A percentile compares a stretch with the other conserved stretches of the same genome.
Conservation (phyloP, 495 filamentous ascomycete species). For the Podospora sp. region DNA sequence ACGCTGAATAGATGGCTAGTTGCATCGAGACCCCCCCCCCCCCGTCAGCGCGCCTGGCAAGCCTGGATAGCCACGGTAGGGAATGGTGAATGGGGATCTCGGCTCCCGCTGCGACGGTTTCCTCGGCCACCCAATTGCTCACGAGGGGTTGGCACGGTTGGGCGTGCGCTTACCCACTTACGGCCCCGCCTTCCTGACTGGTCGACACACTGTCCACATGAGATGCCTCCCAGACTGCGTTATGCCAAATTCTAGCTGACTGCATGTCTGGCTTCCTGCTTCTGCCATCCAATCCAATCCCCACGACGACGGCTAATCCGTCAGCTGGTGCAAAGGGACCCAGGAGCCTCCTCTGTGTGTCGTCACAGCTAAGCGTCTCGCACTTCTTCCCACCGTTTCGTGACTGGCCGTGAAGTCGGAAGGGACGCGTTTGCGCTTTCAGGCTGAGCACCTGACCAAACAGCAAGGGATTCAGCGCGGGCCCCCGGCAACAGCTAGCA, state of each 20-base stretch:
- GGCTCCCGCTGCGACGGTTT: slow-evolving; percentile 3
- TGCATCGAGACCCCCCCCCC: background rate
- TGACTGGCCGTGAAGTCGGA: background rate
- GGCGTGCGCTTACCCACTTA: background rate
- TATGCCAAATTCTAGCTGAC: slow-evolving; percentile 8
- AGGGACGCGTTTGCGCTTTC: background rate
- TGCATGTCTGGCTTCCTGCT: background rate
- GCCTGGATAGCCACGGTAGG: background rate
- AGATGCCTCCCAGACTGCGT: background rate
- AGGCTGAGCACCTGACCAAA: background rate
- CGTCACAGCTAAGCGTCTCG: background rate
- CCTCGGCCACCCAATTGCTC: background rate
- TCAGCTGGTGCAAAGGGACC: slow-evolving; percentile 10
- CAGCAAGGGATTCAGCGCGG: background rate
- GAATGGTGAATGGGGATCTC: background rate
- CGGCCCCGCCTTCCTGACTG: slow-evolving; percentile 11
- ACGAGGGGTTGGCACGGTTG: background rate
- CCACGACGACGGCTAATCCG: background rate
- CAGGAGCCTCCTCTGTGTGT: background rate
- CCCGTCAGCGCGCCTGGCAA: background rate
- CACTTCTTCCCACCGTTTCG: background rate
- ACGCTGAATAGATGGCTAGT: background rate
- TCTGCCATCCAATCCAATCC: slow-evolving; percentile 3
- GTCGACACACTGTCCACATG: slow-evolving; percentile 8
- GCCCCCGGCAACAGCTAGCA: background rate